Evolutionary conservation across 768 basidiomycete species (phyloP), one percentile per base, ranked within the genome.

Genomic region (Lactifluus pinguis): DNA sequence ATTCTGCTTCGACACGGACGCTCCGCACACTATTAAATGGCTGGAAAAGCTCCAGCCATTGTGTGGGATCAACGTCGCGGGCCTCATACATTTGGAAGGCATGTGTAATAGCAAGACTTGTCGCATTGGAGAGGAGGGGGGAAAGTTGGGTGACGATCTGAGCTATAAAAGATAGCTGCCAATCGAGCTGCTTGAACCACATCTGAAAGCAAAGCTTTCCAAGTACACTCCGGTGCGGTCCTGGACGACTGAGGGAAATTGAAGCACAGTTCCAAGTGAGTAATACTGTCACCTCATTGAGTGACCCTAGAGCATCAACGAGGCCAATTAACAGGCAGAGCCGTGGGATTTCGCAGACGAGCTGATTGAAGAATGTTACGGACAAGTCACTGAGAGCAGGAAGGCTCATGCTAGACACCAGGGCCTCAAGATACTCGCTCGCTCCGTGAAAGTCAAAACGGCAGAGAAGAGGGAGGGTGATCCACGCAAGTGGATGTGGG

Each of bases 341-440:
- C 3, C 52, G 55, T n/a, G 55, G 60, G 0, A 52, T 38, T 32
- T 57, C 44, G 25, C 57, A 30, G 34, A 32, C 3, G 36, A 48
- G 44, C 30, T 56, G 49, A 34, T 61, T 57, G 36, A 38, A 52
- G 19, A 57, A 25, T 3, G 0, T n/a, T 30, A 52, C 21, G 2
- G 1, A 7, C 3, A 52, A 10, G 36, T 10, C 2, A 9, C 11
- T 6, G 29, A 61, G 50, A 9, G 21, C 6, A 4, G 60, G 55
- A 2, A 30, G 1, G 29, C 39, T 36, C 2, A 57, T 39, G 47
- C 50, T 50, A 0, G 49, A 25, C 44, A 48, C 34, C 13, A 61
- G n/a, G 29, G 4, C 36, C 21, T 61, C 60, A 4, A 61, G n/a
- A 48, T 57, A 56, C n/a, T 61, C 55, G 45, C 29, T 47, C 14